Evolutionary conservation across 371 early-diverging fungal species (phyloP), one percentile per base, ranked within the genome.

Genomic region (Cokeromyces recurvatus): DNA sequence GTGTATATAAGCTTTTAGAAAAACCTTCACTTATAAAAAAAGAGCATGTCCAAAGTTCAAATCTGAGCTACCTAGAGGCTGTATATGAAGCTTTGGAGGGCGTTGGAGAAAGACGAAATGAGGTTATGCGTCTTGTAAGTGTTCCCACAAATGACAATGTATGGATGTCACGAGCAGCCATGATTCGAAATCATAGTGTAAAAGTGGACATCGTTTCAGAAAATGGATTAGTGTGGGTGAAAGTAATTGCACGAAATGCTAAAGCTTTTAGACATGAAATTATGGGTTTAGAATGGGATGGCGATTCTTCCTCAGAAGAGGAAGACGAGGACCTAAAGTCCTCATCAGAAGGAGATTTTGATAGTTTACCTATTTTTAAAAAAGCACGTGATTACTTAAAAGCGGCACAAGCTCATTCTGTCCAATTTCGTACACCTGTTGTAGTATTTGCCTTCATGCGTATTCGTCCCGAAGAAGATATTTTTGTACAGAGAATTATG

Each of bases 391-490:
- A 52, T 0, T 64, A 77, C 37, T 25, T 79, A 11, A 40, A 24
- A 1, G 66, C 75, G 8, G 81, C 81, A 0, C 22, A 60, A n/a
- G 69, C 72, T 6, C 68, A 79, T 42, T 71, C 62, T 14, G 56
- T 76, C 17, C 81, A 80, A 43, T 83, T 67, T 47, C 51, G 52
- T 15, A 53, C 58, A 16, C 84, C 84, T 0, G 40, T 46, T 15
- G 75, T 83, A 12, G 76, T 79, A 2, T 75, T 78, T 67, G 74
- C 68, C 12, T 83, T 83, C 46, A 65, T 72, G 66, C 69, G 79
- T 7, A 51, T 68, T 15, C 36, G 45, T 17, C 50, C 47, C 2
- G 53, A 63, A 1, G 48, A 68, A 9, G 73, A 77, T 17, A 43
- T 48, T 1, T 64, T 60, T 44, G 66, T 77, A 10, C 54, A 61